Base-by-base conservation (phyloP, 83 land plant species). In the Picea abies region DNA sequence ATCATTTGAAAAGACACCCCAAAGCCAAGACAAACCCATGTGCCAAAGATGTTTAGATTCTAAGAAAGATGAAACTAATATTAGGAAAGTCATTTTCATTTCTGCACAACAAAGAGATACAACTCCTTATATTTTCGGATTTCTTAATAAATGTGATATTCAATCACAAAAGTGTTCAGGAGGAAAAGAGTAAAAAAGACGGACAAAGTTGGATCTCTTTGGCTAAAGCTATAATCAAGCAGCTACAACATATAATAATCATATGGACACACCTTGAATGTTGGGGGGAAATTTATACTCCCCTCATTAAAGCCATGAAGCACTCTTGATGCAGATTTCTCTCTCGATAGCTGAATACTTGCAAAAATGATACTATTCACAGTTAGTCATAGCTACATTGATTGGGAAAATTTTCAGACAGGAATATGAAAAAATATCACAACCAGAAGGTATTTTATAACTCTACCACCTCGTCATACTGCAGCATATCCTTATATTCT, bases 281-380 rank as follows among this genome's bases (percentile, higher is more conserved):
- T 89, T 35, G 91, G 91, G 15, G 91, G 87, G 77, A 89, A 89
- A 60, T 79, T 84, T 6, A 89, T 84, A 26, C 84, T 80, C 35
- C 91, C 91, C 61, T 89, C 91, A 60, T 82, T 84, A 68, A 89
- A 89, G 62, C 90, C 91, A 44, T 79, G 63, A 49, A 89, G 85
- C 66, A 79, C 86, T 78, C 66, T 84, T 49, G 84, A 87, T 17
- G 90, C 89, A 79, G 76, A 77, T 78, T 60, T 81, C 71, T 89
- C 91, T 69, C 81, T 80, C 60, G 78, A 76, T 19, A 89, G 80
- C 87, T 85, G 68, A 37, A 66, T 22, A 64, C 23, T 25, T 44
- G 35, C 64, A 41, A 81, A 61, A 63, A 11, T 37, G 4, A 47
- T 2, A 16, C 0, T 35, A 77, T 35, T 3, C 56, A 60, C 10